Conservation (phyloP, 1,284 basidiomycete genomes). For the Pisolithus thermaeus region DNA sequence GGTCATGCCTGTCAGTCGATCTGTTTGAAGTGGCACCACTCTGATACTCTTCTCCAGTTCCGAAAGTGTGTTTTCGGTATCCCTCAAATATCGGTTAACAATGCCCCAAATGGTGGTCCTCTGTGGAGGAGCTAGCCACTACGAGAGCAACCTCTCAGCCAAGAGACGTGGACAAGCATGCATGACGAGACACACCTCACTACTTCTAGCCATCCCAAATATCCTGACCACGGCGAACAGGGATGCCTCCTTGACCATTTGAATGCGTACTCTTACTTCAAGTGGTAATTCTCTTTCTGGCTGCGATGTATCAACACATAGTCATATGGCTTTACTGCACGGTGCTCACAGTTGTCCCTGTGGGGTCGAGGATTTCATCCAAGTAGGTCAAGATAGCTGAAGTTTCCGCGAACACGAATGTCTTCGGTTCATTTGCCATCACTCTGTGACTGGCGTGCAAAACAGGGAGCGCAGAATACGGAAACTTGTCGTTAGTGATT, state of each 20-base stretch:
- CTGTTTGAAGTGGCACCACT: constrained; percentile 14
- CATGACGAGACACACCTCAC: constrained; percentile 8
- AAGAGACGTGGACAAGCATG: neutral
- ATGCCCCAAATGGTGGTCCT: constrained; percentile 21
- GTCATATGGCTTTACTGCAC: neutral
- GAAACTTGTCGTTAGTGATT: constrained; percentile 15
- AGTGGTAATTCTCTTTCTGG: constrained; percentile 15
- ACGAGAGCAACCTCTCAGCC: constrained; percentile 2
- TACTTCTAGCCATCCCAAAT: constrained; percentile 4
- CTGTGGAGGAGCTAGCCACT: constrained; percentile 20
- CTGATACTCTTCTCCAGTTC: constrained; percentile 9
- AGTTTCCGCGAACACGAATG: constrained; percentile 21
- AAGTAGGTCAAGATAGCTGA: constrained; percentile 20
- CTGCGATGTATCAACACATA: constrained; percentile 13
- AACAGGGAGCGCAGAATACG: constrained; percentile 21
- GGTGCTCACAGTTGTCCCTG: constrained; percentile 11
- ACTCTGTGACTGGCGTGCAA: constrained; percentile 15
- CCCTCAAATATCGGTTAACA: constrained; percentile 21
- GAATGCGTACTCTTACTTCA: constrained; percentile 10
- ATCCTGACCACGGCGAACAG: constrained; percentile 17
- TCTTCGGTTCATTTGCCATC: constrained; percentile 2
- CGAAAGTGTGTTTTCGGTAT: constrained; percentile 17
- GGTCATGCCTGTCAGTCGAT: constrained; percentile 14
- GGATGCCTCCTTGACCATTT: constrained; percentile 24
- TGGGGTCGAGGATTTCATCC: constrained; percentile 14